phyloP scores from a whole-genome alignment of 2,329 filamentous ascomycete species.

The Leptodontidium sp. region DNA sequence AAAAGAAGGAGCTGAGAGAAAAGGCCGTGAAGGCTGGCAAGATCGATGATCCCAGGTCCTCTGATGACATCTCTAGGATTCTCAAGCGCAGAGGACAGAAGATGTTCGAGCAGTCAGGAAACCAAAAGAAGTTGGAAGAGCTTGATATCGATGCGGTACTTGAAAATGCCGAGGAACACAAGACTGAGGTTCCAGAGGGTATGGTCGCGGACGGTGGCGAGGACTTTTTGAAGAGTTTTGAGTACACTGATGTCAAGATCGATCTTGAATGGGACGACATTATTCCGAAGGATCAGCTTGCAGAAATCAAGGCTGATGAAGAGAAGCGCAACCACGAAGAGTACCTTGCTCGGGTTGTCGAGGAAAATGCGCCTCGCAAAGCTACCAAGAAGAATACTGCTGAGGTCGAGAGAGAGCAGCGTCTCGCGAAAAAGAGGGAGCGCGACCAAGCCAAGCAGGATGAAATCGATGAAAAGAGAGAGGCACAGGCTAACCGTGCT shows the following conservation, averaged over 20 bases:
- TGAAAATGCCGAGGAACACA: slow-evolving; percentile 95
- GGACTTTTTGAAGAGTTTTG: slow-evolving; percentile 88
- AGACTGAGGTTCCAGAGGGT: slow-evolving; percentile 93
- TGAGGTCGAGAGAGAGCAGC: slow-evolving; percentile 69
- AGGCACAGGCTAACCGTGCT: slow-evolving; percentile 75
- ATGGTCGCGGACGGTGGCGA: slow-evolving; percentile 96
- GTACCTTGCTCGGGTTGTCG: slow-evolving; percentile 82
- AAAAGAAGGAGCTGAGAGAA: slow-evolving; percentile 76
- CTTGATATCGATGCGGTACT: slow-evolving; percentile 97
- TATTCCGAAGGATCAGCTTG: slow-evolving; percentile 92
- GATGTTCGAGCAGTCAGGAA: slow-evolving; percentile 97
- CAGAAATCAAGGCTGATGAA: slow-evolving; percentile 88
- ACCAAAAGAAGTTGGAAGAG: slow-evolving; percentile 95
- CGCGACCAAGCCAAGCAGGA: slow-evolving; percentile 74
- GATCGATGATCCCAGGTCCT: slow-evolving; percentile 84
- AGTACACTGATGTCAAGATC: slow-evolving; percentile 97
- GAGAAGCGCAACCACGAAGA: slow-evolving; percentile 83
- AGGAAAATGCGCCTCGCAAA: slow-evolving; percentile 84
- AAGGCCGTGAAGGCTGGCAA: slow-evolving; percentile 82
- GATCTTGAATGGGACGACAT: slow-evolving; percentile 99
- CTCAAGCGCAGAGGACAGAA: slow-evolving; percentile 98
- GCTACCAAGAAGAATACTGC: slow-evolving; percentile 66
- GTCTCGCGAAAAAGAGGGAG: slow-evolving; percentile 71
- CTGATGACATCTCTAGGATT: slow-evolving; percentile 94
- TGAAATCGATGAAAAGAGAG: slow-evolving; percentile 68